Conservation (phyloP, 371 early-diverging fungal species). For the Mucor saturninus region DNA sequence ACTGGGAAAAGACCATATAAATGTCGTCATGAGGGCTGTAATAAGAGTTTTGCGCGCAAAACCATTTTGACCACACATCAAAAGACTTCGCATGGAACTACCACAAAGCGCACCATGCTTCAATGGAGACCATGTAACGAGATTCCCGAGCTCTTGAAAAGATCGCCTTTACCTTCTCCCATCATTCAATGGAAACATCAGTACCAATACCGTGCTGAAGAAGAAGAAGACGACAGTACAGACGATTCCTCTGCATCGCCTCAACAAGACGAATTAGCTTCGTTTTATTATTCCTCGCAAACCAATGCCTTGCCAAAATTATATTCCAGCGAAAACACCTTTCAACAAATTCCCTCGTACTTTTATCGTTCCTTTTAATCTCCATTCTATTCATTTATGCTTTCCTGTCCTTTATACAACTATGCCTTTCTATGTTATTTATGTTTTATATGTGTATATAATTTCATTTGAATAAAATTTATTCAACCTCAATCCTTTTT, state of each 20-base stretch:
- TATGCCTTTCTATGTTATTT: too few relatives aligned
- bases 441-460: too few relatives aligned
- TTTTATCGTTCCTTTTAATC: neutral
- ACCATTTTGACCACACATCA: slow-evolving; percentile 64
- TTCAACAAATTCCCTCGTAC: slow-evolving; percentile 12
- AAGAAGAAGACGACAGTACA: neutral
- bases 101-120: slow-evolving; percentile 24
- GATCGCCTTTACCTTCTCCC: neutral
- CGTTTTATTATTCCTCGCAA: neutral
- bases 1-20: slow-evolving; percentile 71
- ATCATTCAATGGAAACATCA: slow-evolving; percentile 4
- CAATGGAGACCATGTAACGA: slow-evolving; percentile 43
- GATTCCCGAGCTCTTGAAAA: slow-evolving; percentile 14
- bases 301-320: slow-evolving; percentile 11
- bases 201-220: neutral
- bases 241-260: slow-evolving; percentile 9
- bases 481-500: too few relatives aligned
- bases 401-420: too few relatives aligned
- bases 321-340: slow-evolving; percentile 7
- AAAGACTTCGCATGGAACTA: slow-evolving; percentile 28
- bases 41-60: slow-evolving; percentile 65
- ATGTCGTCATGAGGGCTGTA: slow-evolving; percentile 57
- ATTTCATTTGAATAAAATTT: too few relatives aligned
- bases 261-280: neutral
- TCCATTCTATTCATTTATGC: too few relatives aligned